These are phyloP conservation scores for Plenodomus tracheiphilus DNA, from an alignment of 2,329 filamentous ascomycete genomes.

Conservation along the genomic window DNA sequence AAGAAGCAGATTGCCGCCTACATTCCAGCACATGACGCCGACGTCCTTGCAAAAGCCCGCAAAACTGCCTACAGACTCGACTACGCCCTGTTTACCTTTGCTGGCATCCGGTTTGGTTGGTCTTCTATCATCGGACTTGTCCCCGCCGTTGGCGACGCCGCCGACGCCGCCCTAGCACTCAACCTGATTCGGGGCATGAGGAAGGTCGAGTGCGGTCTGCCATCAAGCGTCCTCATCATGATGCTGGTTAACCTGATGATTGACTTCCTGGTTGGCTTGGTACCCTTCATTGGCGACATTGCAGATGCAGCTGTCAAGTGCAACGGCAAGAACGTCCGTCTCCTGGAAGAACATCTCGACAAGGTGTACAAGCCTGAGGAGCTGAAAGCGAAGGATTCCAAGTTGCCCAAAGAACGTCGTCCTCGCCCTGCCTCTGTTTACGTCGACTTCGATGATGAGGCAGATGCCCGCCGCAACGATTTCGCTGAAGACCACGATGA, in stretches of 20 bases:
- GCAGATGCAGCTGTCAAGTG: conserved; percentile 72
- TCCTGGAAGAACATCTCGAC: conserved; percentile 70
- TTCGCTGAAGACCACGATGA: conserved; percentile 29
- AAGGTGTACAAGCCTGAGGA: conserved; percentile 62
- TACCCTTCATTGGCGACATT: conserved; percentile 77
- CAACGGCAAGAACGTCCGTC: conserved; percentile 74
- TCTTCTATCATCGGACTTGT: conserved; percentile 81
- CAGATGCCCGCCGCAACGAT: conserved; percentile 29
- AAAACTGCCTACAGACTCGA: conserved; percentile 84
- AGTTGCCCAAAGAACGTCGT: conserved; percentile 25
- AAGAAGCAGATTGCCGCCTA: conserved; percentile 84
- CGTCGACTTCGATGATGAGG: conserved; percentile 50
- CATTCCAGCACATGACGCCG: conserved; percentile 78
- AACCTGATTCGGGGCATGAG: conserved; percentile 74
- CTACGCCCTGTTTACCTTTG: conserved; percentile 78
- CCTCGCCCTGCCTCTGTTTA: conserved; percentile 52
- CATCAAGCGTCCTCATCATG: conserved; percentile 59
- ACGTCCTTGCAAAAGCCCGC: conserved; percentile 84
- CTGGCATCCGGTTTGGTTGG: conserved; percentile 87
- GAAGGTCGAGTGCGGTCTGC: conserved; percentile 76
- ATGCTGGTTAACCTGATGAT: conserved; percentile 82
- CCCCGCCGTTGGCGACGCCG: conserved; percentile 65
- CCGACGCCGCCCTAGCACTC: conserved; percentile 54
- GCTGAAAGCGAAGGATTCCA: conserved; percentile 20
- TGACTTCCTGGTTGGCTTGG: conserved; percentile 73